phyloP scores from a whole-genome alignment of 441 rosid species.

The Erysimum pusillum region DNA sequence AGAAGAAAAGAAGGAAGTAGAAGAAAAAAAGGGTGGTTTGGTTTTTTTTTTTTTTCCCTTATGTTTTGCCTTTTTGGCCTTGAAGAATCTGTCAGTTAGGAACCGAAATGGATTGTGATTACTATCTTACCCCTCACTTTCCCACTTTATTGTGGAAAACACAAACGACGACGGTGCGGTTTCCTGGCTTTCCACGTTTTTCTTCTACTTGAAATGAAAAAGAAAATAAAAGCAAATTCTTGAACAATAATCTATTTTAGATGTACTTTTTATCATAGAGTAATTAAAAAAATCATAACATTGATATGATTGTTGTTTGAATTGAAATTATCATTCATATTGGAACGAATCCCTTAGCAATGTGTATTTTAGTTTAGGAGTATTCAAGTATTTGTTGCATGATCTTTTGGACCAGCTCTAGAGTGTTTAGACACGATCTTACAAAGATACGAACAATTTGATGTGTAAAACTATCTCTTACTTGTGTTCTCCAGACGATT shows the following conservation, averaged over 20 bases:
- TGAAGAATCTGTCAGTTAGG: constrained; percentile 47
- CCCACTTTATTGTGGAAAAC: constrained; percentile 18
- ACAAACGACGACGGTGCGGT: constrained; percentile 3
- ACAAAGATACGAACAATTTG: neutral
- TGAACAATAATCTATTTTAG: too few relatives aligned
- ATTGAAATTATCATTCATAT: too few relatives aligned
- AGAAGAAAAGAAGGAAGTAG: constrained; percentile 32
- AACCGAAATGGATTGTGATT: neutral
- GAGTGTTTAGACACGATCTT: too few relatives aligned
- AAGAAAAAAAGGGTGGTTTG: constrained; percentile 35
- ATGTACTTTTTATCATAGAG: too few relatives aligned
- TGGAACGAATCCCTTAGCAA: too few relatives aligned
- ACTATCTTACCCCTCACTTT: constrained; percentile 9
- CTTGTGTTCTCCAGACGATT: neutral
- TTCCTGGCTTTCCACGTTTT: neutral
- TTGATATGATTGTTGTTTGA: too few relatives aligned
- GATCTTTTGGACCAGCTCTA: too few relatives aligned
- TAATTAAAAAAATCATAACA: too few relatives aligned
- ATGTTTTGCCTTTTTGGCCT: constrained; percentile 34
- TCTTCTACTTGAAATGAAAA: neutral
- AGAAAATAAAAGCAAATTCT: neutral
- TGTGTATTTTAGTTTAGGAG: neutral
- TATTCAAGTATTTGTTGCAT: neutral
- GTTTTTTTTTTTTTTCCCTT: constrained; percentile 7
- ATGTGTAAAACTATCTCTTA: neutral